These are phyloP conservation scores for Capronia americana DNA, from an alignment of 2,329 filamentous ascomycete genomes.

Conservation along the genomic window DNA sequence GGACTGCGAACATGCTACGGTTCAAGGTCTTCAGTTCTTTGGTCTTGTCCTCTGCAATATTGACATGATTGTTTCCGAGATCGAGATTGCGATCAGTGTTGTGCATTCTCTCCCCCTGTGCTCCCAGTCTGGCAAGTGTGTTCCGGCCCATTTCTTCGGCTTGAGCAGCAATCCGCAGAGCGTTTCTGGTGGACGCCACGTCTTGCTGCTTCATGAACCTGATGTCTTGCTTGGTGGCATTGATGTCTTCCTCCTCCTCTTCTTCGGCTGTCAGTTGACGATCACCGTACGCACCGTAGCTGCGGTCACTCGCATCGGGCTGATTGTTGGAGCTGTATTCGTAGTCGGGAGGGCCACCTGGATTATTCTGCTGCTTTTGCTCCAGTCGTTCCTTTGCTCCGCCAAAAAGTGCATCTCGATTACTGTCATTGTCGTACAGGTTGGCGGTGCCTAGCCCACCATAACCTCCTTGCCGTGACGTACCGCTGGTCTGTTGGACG, in stretches of 20 bases:
- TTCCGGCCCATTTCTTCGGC: conserved; percentile 73
- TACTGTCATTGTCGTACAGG: conserved; percentile 61
- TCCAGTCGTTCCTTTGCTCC: conserved; percentile 60
- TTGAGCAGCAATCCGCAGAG: conserved; percentile 70
- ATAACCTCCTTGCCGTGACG: conserved; percentile 59
- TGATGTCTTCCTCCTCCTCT: conserved; percentile 75
- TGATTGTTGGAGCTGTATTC: conserved; percentile 42
- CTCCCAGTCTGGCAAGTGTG: conserved; percentile 74
- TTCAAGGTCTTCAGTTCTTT: conserved; percentile 85
- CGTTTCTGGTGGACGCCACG: conserved; percentile 73
- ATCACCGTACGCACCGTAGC: conserved; percentile 64
- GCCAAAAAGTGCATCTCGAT: conserved; percentile 65
- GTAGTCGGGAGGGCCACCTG: conserved; percentile 43
- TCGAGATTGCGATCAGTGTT: conserved; percentile 86
- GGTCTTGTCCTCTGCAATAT: conserved; percentile 77
- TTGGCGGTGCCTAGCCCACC: conserved; percentile 60
- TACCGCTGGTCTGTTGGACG: conserved; percentile 44
- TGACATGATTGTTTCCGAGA: conserved; percentile 75
- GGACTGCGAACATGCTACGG: conserved; percentile 86
- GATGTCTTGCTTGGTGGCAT: conserved; percentile 75
- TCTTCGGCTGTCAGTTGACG: conserved; percentile 82
- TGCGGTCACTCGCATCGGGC: conserved; percentile 45
- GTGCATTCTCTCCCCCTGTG: conserved; percentile 79
- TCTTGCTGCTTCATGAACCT: conserved; percentile 78
- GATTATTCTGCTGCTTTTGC: conserved; percentile 49